Base-by-base conservation (phyloP, 257 asterid species). In the Nicotiana noctiflora region DNA sequence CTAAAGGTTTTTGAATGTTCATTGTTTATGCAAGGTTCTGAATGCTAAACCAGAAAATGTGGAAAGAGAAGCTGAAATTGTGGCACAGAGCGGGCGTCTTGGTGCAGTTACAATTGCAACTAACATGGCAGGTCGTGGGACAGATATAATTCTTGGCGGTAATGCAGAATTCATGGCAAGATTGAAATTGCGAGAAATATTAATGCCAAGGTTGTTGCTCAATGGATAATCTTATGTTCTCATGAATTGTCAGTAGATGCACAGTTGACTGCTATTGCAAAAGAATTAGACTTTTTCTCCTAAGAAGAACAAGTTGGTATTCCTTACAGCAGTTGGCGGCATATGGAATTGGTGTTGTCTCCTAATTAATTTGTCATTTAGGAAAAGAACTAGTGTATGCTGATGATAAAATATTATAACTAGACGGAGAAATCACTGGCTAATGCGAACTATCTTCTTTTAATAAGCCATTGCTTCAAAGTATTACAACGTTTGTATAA, bases 1-100 rank as follows among this genome's bases (percentile, higher is more conserved):
- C 82, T 70, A n/a, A 83, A 56, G 77, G 40, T 11, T 53, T 64
- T 66, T 57, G 21, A 21, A 55, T 70, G 52, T 32, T 14, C 72
- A 31, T 46, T 44, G 56, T 63, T 25, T 56, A 49, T 80, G 53
- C 72, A 85, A 96, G 99, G 99, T 96, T 88, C 91, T 96, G 76
- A 96, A 96, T 87, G 99, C 99, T 68, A 96, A 96, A 90, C 99
- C 99, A 82, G 99, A 96, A 87, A 96, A 96, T 85, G 99, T 96
- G 90, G 99, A 96, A 87, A 88, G 99, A 88, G 99, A 96, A 89
- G 99, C 99, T 86, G 99, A 96, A 91, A 96, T 96, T 90, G 98
- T 96, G 85, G 97, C 98, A 84, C 99, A 96, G 84, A 96, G 99
- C 87, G 99, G 99, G 81, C 98, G 99, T 80, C 90, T 91, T 76